A percentile compares a stretch with the other conserved stretches of the same genome.
These are phyloP conservation scores for Irpex rosettiformis DNA, from an alignment of 1,284 basidiomycete species.

Conservation along the genomic window DNA sequence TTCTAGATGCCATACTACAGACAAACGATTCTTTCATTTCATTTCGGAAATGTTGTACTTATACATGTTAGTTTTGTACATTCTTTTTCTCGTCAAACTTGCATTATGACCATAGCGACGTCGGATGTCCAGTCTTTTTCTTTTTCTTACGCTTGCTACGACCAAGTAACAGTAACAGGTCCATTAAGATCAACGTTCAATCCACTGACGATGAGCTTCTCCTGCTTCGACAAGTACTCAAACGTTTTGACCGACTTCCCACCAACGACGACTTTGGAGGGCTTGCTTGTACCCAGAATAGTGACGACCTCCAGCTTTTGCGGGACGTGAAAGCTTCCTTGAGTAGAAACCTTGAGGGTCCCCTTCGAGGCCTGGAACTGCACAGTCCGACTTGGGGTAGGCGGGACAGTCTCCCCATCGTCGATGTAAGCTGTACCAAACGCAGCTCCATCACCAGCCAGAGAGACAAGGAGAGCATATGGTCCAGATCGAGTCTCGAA, in stretches of 20 bases:
- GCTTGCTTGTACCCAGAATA: constrained; percentile 28
- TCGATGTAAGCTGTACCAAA: constrained; percentile 58
- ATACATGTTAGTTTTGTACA: no score
- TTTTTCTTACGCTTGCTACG: no score
- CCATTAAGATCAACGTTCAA: constrained; percentile 22
- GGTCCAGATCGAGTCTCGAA: constrained; percentile 51
- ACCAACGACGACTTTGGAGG: constrained; percentile 13
- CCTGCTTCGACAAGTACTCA: constrained; percentile 19
- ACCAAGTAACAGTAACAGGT: constrained; percentile 24
- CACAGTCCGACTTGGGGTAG: constrained; percentile 43
- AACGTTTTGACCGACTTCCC: constrained; percentile 14
- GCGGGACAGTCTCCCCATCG: constrained; percentile 56
- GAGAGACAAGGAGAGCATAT: constrained; percentile 54
- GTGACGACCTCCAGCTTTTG: constrained; percentile 31
- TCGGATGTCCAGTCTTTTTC: background rate
- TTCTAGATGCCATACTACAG: background rate
- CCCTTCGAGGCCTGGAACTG: constrained; percentile 33
- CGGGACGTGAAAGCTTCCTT: constrained; percentile 30
- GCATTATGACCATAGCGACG: no score
- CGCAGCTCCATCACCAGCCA: constrained; percentile 41
- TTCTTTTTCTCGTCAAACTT: no score
- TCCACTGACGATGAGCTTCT: constrained; percentile 19
- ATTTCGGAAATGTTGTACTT: no score
- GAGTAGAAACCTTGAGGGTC: constrained; percentile 32
- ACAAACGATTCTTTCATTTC: no score